These are phyloP conservation scores for Endoconidiophora laricicola DNA, from an alignment of 2,329 filamentous ascomycete genomes.

Conservation along the genomic window DNA sequence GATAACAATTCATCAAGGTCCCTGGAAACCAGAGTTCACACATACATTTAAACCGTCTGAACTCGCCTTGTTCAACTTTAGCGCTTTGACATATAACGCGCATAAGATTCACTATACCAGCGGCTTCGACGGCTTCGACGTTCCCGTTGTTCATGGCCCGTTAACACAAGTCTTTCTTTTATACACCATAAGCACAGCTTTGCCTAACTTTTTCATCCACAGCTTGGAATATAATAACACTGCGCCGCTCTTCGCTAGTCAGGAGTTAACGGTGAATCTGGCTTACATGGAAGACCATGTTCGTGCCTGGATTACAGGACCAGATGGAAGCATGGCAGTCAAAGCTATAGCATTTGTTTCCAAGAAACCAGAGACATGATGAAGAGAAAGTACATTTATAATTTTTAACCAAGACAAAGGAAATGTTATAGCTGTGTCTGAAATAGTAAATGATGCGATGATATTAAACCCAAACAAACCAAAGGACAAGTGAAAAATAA, in stretches of 20 bases:
- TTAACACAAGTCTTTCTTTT: conserved; percentile 65
- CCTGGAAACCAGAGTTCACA: background rate
- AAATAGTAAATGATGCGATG: no score
- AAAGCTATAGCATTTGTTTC: conserved; percentile 29
- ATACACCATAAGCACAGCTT: conserved; percentile 18
- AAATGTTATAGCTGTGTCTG: no score
- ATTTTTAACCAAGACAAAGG: no score
- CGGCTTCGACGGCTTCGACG: conserved; percentile 55
- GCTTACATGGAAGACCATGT: conserved; percentile 23
- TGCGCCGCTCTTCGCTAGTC: conserved; percentile 60
- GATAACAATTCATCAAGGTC: background rate
- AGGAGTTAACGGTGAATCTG: conserved; percentile 54
- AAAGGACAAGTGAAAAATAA: background rate
- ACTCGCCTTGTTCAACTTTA: conserved; percentile 73
- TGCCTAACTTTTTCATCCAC: conserved; percentile 23
- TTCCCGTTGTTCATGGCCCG: conserved; percentile 74
- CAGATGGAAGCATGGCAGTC: conserved; percentile 44
- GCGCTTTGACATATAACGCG: conserved; percentile 79
- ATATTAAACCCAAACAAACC: no score
- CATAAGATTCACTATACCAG: conserved; percentile 77
- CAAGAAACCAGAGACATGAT: no score
- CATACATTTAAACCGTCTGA: conserved; percentile 48
- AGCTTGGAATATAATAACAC: conserved; percentile 65
- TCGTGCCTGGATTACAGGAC: conserved; percentile 47
- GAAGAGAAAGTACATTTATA: no score